Conservation (phyloP, 306 rosid genomes). For the Benincasa hispida region DNA sequence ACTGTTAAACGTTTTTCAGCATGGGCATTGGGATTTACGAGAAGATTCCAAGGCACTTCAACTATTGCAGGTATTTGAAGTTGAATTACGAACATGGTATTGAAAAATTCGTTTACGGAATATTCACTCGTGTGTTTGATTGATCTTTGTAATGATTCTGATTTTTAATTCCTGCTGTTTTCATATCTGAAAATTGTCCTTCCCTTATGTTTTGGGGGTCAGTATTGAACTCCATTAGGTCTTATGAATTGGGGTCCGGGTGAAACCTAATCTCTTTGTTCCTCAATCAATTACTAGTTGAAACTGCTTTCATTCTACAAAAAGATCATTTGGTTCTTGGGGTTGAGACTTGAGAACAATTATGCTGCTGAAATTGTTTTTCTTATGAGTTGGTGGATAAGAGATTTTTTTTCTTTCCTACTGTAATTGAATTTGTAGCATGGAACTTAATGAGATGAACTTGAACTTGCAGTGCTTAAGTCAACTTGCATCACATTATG, state of each 20-base stretch:
- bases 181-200: too few relatives aligned
- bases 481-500: background rate
- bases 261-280: background rate
- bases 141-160: background rate
- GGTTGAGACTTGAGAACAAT: background rate
- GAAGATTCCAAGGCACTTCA: slow-evolving; percentile 72
- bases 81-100: background rate
- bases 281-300: background rate
- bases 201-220: background rate
- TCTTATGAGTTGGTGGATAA: background rate
- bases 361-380: background rate
- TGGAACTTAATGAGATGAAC: background rate
- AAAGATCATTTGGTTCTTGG: background rate
- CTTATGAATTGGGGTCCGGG: background rate
- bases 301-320: background rate
- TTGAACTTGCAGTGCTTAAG: background rate
- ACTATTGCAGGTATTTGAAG: slow-evolving; percentile 35
- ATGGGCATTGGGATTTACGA: slow-evolving; percentile 64
- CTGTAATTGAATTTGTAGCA: background rate
- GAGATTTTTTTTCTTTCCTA: too few relatives aligned
- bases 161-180: background rate
- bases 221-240: background rate
- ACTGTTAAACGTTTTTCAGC: slow-evolving; percentile 29
- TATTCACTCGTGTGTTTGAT: background rate
- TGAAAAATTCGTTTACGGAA: background rate